Evolutionary conservation across 2,329 filamentous ascomycete species (phyloP), one percentile per base, ranked within the genome.

Genomic region (Nakataea oryzae): DNA sequence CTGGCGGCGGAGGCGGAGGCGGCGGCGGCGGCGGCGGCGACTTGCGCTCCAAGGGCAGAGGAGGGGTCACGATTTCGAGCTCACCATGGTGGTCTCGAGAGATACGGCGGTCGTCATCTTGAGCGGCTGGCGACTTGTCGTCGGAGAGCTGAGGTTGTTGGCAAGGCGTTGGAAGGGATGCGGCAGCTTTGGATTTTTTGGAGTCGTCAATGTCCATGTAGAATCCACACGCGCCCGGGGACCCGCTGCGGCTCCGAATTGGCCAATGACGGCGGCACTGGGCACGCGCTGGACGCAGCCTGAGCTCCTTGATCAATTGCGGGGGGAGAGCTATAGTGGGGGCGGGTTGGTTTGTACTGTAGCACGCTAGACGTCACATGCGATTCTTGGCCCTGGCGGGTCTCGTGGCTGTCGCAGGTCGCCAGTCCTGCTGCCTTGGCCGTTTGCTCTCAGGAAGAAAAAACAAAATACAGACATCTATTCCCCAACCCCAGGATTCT

Each of bases 41-140:
- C 7, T 4, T n/a, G 7, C 9, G 11, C 12, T 1, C 2, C 0
- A 56, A 56, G 6, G 27, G n/a, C n/a, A 55, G 34, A 50, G 1
- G n/a, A n/a, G 29, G n/a, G 41, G 29, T 14, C 21, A 9, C n/a
- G 24, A 29, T 6, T 11, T 14, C 14, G 12, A 28, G 28, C 34
- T 30, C 30, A 62, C 60, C 60, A 62, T 62, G 13, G 60, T 32
- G 55, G 60, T 62, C 41, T 58, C 56, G 34, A 62, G 55, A 13
- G 55, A 57, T 11, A 62, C 60, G 32, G 57, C 47, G 8, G 60
- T 58, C 3, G 60, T 34, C 60, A 62, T 62, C 27, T 59, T 62
- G 58, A 14, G 41, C 41, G 21, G 14, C 41, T 8, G 41, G 13
- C 21, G 41, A n/a, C 30, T 32, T 50, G 4, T 41, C 32, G 34